Evolutionary conservation across 164 flowering plant genomes (phyloP).

Genomic region (Annona cherimola): DNA sequence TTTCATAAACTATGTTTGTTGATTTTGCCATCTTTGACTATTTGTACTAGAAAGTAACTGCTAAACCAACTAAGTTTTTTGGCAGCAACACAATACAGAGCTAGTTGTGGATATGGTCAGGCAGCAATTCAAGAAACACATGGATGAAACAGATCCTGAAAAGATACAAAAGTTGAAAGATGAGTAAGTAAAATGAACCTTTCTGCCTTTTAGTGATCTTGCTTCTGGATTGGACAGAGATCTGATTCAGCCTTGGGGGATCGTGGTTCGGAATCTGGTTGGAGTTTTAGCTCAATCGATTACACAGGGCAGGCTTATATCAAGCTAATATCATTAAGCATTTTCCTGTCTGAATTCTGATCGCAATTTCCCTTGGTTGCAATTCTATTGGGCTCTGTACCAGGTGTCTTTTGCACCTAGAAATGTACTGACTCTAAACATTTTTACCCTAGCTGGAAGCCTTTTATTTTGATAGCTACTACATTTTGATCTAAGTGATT

Average conservation of each 20-base stretch:
- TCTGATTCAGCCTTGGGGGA: not conserved
- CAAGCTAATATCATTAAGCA: no score
- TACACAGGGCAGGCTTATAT: no score
- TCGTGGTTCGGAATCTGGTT: not conserved
- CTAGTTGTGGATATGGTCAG: slow-evolving; percentile 82
- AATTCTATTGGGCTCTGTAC: no score
- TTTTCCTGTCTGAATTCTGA: no score
- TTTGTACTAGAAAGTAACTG: not conserved
- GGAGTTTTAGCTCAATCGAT: not conserved
- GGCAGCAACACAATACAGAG: slow-evolving; percentile 83
- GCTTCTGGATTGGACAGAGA: not conserved
- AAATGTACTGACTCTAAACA: no score
- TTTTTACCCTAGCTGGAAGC: no score
- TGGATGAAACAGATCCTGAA: slow-evolving; percentile 90
- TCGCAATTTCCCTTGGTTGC: no score
- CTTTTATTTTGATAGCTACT: not conserved
- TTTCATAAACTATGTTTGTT: not conserved
- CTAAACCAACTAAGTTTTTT: not conserved
- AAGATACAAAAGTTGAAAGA: slow-evolving; percentile 88
- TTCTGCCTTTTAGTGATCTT: not conserved
- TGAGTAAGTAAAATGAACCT: slow-evolving; percentile 49
- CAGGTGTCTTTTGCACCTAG: no score
- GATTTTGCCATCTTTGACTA: not conserved
- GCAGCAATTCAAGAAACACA: slow-evolving; percentile 77
- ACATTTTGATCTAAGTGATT: slow-evolving; percentile 3